Percentiles rank a stretch among this genome's conserved stretches.
These are phyloP conservation scores for Aquanectria penicillioides DNA, from an alignment of 2,329 filamentous ascomycete species.

Conservation along the genomic window DNA sequence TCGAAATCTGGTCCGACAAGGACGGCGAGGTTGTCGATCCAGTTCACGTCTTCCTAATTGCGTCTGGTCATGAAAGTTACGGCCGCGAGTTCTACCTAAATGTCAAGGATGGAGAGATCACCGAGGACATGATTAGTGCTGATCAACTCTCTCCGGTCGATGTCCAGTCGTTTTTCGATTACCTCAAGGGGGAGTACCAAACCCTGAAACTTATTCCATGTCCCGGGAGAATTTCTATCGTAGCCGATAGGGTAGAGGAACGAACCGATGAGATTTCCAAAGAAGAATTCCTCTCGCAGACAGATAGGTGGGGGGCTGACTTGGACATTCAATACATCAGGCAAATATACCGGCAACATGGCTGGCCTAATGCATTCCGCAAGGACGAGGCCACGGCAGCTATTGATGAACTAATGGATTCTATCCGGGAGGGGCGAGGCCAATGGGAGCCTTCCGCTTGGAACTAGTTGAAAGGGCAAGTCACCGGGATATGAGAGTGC, in stretches of 20 bases:
- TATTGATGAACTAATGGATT: too few species aligned
- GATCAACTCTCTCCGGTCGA: neutral
- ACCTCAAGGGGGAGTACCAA: conserved; percentile 40
- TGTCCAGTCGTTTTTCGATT: conserved; percentile 35
- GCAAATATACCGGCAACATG: conserved; percentile 44
- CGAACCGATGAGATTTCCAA: conserved; percentile 16
- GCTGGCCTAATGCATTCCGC: conserved; percentile 46
- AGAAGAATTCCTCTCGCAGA: conserved; percentile 28
- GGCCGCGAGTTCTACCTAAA: conserved; percentile 23
- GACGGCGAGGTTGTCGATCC: conserved; percentile 13
- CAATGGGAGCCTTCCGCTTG: too few species aligned
- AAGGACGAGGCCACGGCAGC: conserved; percentile 43
- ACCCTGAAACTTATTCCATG: conserved; percentile 34
- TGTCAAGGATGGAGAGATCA: conserved; percentile 22
- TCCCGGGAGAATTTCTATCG: conserved; percentile 13
- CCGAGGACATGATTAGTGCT: neutral
- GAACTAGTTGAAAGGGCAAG: too few species aligned
- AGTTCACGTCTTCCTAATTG: conserved; percentile 21
- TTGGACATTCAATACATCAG: conserved; percentile 29
- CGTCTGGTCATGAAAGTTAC: neutral
- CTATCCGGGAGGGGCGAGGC: too few species aligned
- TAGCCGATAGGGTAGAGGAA: conserved; percentile 10
- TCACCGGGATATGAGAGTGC: too few species aligned
- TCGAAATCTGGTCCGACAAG: conserved; percentile 24
- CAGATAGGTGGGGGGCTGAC: conserved; percentile 21